Evolutionary conservation across 768 basidiomycete species (phyloP).

Genomic region (Dendrothele bispora): DNA sequence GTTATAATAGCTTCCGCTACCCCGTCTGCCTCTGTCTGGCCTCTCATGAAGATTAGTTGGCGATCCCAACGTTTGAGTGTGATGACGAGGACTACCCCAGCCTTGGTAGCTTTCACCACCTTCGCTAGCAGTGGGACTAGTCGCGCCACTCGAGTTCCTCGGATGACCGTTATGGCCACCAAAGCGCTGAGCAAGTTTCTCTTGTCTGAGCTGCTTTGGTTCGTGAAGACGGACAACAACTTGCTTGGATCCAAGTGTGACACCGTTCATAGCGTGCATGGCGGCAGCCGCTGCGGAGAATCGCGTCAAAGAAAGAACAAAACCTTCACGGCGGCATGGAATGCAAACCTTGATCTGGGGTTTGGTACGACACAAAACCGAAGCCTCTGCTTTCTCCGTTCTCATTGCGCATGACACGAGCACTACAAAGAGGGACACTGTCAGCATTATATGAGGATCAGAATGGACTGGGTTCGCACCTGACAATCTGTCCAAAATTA

Average conservation of each 20-base stretch:
- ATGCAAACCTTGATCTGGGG: conserved; percentile 72
- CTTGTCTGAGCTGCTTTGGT: conserved; percentile 88
- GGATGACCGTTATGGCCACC: conserved; percentile 76
- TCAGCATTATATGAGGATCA: background rate
- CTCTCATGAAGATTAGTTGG: conserved; percentile 56
- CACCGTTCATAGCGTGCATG: conserved; percentile 80
- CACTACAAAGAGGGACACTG: conserved; percentile 44
- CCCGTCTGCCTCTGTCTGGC: conserved; percentile 67
- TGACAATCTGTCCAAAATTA: conserved; percentile 88
- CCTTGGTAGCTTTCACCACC: conserved; percentile 69
- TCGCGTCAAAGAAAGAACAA: background rate
- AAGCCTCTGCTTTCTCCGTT: conserved; percentile 80
- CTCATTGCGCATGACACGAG: conserved; percentile 91
- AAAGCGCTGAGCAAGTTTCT: conserved; percentile 84
- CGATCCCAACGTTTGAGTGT: conserved; percentile 51
- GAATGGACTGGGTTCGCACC: conserved; percentile 41
- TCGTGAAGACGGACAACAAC: conserved; percentile 88
- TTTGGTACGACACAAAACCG: conserved; percentile 87
- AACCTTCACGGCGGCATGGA: no score
- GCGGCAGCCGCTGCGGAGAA: conserved; percentile 60
- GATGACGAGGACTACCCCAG: conserved; percentile 72
- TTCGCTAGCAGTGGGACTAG: conserved; percentile 82
- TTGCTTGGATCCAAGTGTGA: conserved; percentile 67
- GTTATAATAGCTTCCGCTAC: conserved; percentile 86
- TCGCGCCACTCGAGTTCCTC: conserved; percentile 78